Percentiles rank a stretch among this genome's conserved stretches.
These are phyloP conservation scores for Plasmodium sp. DNA, from an alignment of 169 alveolate species.

Conservation along the genomic window DNA sequence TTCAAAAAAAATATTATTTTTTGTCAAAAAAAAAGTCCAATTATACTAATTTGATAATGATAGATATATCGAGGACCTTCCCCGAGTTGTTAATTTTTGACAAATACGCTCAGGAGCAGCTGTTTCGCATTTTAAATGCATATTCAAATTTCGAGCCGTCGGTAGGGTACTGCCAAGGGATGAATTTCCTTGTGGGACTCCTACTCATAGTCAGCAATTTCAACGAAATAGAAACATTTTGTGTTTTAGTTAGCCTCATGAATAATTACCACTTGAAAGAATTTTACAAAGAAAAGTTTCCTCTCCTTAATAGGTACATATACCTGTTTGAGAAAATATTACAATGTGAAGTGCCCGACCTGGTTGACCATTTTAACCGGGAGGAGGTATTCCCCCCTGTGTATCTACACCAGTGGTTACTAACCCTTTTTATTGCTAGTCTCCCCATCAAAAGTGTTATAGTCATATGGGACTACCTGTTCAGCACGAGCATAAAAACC, in stretches of 20 bases:
- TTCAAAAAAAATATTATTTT: slow-evolving; percentile 63
- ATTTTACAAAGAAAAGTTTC: slow-evolving; percentile 79
- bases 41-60: slow-evolving; percentile 76
- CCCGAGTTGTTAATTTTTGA: slow-evolving; percentile 80
- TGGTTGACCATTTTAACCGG: slow-evolving; percentile 76
- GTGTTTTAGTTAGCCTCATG: slow-evolving; percentile 80
- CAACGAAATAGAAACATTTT: slow-evolving; percentile 79
- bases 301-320: slow-evolving; percentile 76
- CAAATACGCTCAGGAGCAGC: slow-evolving; percentile 80
- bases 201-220: slow-evolving; percentile 80
- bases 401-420: slow-evolving; percentile 81
- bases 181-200: slow-evolving; percentile 90
- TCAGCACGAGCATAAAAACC: slow-evolving; percentile 68
- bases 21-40: slow-evolving; percentile 51
- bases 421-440: slow-evolving; percentile 78
- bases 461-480: slow-evolving; percentile 78
- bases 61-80: slow-evolving; percentile 81
- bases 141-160: slow-evolving; percentile 83
- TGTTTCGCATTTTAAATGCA: slow-evolving; percentile 86
- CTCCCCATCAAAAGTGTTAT: slow-evolving; percentile 81
- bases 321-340: slow-evolving; percentile 75
- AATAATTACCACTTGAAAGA: slow-evolving; percentile 77
- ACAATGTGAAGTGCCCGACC: slow-evolving; percentile 75
- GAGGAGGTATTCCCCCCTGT: slow-evolving; percentile 81
- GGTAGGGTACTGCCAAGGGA: slow-evolving; percentile 91